Evolutionary conservation across 768 basidiomycete species (phyloP).

Genomic region (Collybia sp.): DNA sequence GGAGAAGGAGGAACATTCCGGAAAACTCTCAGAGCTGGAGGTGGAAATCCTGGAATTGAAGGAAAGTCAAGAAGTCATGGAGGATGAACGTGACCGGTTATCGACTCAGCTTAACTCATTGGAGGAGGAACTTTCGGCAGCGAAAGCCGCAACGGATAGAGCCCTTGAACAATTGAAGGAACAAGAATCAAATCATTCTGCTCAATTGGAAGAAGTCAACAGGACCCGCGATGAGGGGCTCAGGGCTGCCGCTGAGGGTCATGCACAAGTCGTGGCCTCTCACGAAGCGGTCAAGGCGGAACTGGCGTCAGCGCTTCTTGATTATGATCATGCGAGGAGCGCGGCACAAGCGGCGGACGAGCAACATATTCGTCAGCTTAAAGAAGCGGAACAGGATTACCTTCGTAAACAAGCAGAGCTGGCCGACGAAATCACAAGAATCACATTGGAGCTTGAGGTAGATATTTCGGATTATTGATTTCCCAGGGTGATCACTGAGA

Average conservation of each 20-base stretch:
- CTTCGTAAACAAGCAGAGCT: slow-evolving; percentile 47
- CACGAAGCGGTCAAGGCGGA: slow-evolving; percentile 42
- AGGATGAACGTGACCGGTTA: slow-evolving; percentile 51
- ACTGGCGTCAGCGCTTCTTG: slow-evolving; percentile 36
- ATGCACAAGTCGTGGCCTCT: slow-evolving; percentile 36
- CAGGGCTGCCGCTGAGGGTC: slow-evolving; percentile 36
- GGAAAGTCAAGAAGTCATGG: slow-evolving; percentile 60
- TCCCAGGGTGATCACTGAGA: slow-evolving; percentile 4
- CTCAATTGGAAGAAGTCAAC: slow-evolving; percentile 34
- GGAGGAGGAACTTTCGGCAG: slow-evolving; percentile 50
- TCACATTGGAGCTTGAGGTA: slow-evolving; percentile 66
- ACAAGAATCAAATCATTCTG: slow-evolving; percentile 41
- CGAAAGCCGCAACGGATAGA: slow-evolving; percentile 40
- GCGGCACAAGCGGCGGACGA: slow-evolving; percentile 41
- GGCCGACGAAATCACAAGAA: slow-evolving; percentile 47
- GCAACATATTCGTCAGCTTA: slow-evolving; percentile 41
- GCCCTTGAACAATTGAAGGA: slow-evolving; percentile 41
- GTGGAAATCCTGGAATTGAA: slow-evolving; percentile 75
- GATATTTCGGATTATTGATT: slow-evolving; percentile 10
- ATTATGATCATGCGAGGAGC: slow-evolving; percentile 44
- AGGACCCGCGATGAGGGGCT: slow-evolving; percentile 43
- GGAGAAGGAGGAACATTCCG: slow-evolving; percentile 68
- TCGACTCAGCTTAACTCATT: slow-evolving; percentile 41
- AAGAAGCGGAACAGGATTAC: slow-evolving; percentile 47
- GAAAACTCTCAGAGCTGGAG: slow-evolving; percentile 76